Evolutionary conservation across 1,284 basidiomycete genomes (phyloP), one percentile per base, ranked within the genome.

Genomic region (Tilletia indica): DNA sequence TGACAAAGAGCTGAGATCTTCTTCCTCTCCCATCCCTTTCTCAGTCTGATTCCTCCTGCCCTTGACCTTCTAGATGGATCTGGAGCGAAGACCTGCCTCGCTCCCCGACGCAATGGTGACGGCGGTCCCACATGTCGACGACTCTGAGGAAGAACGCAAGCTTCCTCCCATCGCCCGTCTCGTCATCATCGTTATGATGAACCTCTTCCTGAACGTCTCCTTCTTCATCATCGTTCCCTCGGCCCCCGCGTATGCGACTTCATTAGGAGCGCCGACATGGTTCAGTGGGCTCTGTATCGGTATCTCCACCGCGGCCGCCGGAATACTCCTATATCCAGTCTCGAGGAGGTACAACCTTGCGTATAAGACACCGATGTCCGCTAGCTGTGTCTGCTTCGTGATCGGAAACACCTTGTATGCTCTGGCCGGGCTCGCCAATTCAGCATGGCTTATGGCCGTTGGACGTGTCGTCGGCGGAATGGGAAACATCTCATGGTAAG

Each of bases 161-260:
- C 34, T 73, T 2, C 74, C 76, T 6, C 70, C 73, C n/a, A 54
- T 76, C 6, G 68, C 74, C 4, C 72, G 73, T 45, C 72, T 72
- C 48, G 68, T 61, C 51, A 71, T 77, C 45, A 72, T 76, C 19
- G 66, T 77, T 16, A 21, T 67, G 14, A 72, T 76, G 70, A 77
- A 77, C 72, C 73, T 77, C 9, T 70, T 77, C 12, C 72, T 77
- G 68, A 77, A 77, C 73, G 68, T 76, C 58, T 76, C 74, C 8
- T 77, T 77, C 67, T 77, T 77, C 72, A 77, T 77, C 76, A 77
- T 77, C 68, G 76, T 77, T 1, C 76, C 76, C 67, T 74, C 72
- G 16, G 76, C 76, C 0, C 72, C 74, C 11, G 69, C 70, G 0
- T 76, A 76, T 56, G 74, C 76, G 61, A 74, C 74, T 72, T 70